Evolutionary conservation across 2,329 filamentous ascomycete genomes (phyloP), one percentile per base, ranked within the genome.

Genomic region (Pseudogymnoascus sp.): DNA sequence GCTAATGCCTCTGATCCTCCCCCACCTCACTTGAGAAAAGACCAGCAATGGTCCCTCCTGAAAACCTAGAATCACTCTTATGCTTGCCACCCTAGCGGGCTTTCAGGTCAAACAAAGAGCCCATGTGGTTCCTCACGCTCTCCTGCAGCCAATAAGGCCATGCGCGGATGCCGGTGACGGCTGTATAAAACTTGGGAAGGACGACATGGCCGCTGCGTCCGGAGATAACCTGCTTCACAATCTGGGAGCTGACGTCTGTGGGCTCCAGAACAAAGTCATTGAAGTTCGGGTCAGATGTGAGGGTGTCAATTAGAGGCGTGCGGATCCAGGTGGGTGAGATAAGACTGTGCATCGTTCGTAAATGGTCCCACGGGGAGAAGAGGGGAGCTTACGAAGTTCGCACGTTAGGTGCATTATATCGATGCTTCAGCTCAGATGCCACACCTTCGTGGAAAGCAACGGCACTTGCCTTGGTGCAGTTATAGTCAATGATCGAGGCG

Each of bases 291-390:
- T 74, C 74, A 8, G 77, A 74, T 5, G 75, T 71, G 64, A 84
- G 77, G 1, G 78, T 78, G 19, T 74, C 73, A 63, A 85, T 84
- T 15, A 87, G 74, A 39, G 76, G 71, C 2, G 78, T 88, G 65
- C 76, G 79, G 66, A 77, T 83, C 72, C 82, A 86, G 57, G 76
- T 79, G 65, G 82, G 85, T 64, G 82, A 81, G 58, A 88, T 79
- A n/a, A 84, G 67, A 21, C 89, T 79, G 10, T 41, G 59, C 41
- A 26, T 28, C 9, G 18, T 35, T 21, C 39, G 10, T n/a, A 34
- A 19, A 23, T 3, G 9, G 10, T 45, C 55, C 33, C 13, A 30
- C 15, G 23, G 33, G 12, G 18, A 39, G 9, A 52, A 10, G 21
- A 19, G 13, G 10, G 30, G n/a, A n/a, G 64, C 68, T 64, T 64